Conservation (phyloP, 1,284 basidiomycete genomes). For the Mrakiaceae sp. region DNA sequence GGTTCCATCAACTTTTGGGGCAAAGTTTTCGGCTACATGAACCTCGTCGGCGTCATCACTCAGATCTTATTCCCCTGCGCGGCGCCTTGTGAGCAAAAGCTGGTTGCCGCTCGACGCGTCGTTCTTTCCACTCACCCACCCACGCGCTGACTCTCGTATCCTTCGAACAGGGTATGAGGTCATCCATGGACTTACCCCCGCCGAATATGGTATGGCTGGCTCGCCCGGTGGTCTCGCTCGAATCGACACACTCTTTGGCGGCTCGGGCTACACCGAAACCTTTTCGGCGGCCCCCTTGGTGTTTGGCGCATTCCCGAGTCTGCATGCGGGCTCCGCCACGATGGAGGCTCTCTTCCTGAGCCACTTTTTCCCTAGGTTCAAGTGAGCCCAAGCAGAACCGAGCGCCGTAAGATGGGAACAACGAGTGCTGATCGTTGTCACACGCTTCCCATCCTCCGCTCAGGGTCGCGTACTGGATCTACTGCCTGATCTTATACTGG, state of each 20-base stretch:
- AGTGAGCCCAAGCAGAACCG: constrained; percentile 7
- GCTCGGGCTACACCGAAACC: constrained; percentile 63
- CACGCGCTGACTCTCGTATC: no score
- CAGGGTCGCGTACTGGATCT: constrained; percentile 60
- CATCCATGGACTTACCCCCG: constrained; percentile 89
- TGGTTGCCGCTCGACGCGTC: neutral
- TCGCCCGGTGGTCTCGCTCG: constrained; percentile 86
- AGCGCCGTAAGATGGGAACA: no score
- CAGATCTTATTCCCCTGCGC: constrained; percentile 89
- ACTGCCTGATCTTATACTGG: constrained; percentile 88
- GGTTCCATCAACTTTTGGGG: constrained; percentile 77
- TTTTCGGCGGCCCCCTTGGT: constrained; percentile 86
- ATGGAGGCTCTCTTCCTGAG: constrained; percentile 86
- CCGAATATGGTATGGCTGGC: constrained; percentile 81
- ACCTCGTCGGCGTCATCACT: constrained; percentile 73
- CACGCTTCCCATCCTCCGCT: neutral
- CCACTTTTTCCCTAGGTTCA: constrained; percentile 80
- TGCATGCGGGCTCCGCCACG: constrained; percentile 84
- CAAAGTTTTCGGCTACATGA: constrained; percentile 86
- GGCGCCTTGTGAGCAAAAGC: constrained; percentile 54
- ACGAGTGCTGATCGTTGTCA: neutral
- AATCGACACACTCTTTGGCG: constrained; percentile 79
- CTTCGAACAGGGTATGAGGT: constrained; percentile 78
- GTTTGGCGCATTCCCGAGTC: constrained; percentile 91
- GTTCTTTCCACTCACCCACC: neutral